phyloP scores from a whole-genome alignment of 1,139 yeast species.

The Kurtzmaniella natalensis region DNA sequence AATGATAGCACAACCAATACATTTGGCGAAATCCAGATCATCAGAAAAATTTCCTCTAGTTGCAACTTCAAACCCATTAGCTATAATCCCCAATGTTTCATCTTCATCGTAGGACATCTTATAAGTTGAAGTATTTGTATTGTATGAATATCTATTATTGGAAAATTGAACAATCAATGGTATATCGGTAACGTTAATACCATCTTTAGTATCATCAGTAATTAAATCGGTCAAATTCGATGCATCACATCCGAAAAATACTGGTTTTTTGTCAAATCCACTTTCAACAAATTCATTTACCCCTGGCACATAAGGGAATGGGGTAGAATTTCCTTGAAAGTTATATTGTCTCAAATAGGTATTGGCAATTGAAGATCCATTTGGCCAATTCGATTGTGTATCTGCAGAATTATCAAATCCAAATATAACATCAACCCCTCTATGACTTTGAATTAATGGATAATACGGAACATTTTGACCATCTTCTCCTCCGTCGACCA shows the following conservation, averaged over 20 bases:
- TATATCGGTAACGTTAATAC: slow-evolving; percentile 28
- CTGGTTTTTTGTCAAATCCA: slow-evolving; percentile 28
- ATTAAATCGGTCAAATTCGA: slow-evolving; percentile 25
- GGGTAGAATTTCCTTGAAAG: slow-evolving; percentile 35
- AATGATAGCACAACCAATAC: slow-evolving; percentile 46
- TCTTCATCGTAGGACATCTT: slow-evolving; percentile 35
- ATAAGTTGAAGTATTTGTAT: slow-evolving; percentile 36
- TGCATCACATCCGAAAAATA: slow-evolving; percentile 41
- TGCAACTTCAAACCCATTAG: slow-evolving; percentile 38
- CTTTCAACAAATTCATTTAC: slow-evolving; percentile 23
- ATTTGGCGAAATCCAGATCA: slow-evolving; percentile 36
- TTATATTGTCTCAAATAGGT: slow-evolving; percentile 50
- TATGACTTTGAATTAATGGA: slow-evolving; percentile 67
- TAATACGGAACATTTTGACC: slow-evolving; percentile 71
- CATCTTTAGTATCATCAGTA: slow-evolving; percentile 22
- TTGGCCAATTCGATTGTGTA: slow-evolving; percentile 65
- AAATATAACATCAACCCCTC: slow-evolving; percentile 74
- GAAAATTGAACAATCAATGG: slow-evolving; percentile 40
- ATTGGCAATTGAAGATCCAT: slow-evolving; percentile 63
- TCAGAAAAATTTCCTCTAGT: slow-evolving; percentile 32
- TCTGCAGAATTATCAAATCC: slow-evolving; percentile 89
- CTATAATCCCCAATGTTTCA: slow-evolving; percentile 27
- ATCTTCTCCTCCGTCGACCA: slow-evolving; percentile 93
- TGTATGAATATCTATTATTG: slow-evolving; percentile 27
- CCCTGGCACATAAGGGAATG: slow-evolving; percentile 40